Percentiles rank a stretch among this genome's conserved stretches.
These are phyloP conservation scores for Angomonas desouzai DNA, from an alignment of 208 protist species.

Conservation along the genomic window DNA sequence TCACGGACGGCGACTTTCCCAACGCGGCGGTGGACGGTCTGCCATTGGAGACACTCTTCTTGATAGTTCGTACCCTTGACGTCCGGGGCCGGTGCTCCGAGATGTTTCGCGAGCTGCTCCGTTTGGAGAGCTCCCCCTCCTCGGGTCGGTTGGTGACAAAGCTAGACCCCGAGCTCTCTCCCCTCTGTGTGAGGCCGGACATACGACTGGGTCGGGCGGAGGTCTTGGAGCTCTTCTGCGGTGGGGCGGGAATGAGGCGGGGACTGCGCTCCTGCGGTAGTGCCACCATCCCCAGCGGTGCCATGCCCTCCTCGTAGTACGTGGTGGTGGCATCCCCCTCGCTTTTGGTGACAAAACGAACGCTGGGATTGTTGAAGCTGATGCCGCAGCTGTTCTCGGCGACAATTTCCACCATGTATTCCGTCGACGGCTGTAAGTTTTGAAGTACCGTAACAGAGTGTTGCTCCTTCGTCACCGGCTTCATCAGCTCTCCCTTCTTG, in stretches of 20 bases:
- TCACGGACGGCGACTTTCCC: background rate
- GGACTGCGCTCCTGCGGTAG: background rate
- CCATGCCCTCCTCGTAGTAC: conserved; percentile 26
- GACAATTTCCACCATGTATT: conserved; percentile 80
- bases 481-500: conserved; percentile 17
- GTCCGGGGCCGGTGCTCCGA: background rate
- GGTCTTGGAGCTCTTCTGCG: background rate
- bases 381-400: conserved; percentile 78
- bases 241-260: conserved; percentile 2
- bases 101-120: background rate
- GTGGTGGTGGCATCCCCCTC: conserved; percentile 51
- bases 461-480: conserved; percentile 15
- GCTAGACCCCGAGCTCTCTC: background rate
- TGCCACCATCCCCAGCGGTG: background rate
- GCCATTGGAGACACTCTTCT: background rate
- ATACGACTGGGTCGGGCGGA: background rate
- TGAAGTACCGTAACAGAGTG: conserved; percentile 43
- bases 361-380: conserved; percentile 75
- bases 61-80: background rate
- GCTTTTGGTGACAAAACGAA: conserved; percentile 68
- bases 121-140: background rate
- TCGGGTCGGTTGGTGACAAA: background rate
- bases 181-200: background rate
- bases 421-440: conserved; percentile 62
- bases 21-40: background rate